Base-by-base conservation (phyloP, 495 filamentous ascomycete genomes). In the Podospora pseudocomata region DNA sequence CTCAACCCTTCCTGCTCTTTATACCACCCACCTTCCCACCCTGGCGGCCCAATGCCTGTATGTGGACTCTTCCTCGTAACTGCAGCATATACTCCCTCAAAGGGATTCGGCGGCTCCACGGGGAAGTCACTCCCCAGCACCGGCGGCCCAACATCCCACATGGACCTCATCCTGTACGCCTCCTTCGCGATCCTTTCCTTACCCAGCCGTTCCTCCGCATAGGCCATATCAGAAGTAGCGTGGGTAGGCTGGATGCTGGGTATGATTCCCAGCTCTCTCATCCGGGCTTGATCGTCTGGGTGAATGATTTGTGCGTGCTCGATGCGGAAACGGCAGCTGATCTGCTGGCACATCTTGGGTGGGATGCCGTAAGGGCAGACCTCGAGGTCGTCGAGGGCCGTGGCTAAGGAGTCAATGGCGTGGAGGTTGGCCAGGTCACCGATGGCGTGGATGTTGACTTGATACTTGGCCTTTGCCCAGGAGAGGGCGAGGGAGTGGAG, bases 191-290 rank as follows among this genome's bases (percentile, higher is more conserved):
- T 82, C 9, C 88, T 83, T 20, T 80, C 71, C 16, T 67, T 66
- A 0, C 88, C 88, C 0, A 90, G 82, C 13, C 88, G 80, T 7
- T 61, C 68, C 64, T 86, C 81, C 20, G 85, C 88, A 67, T 89
- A 89, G 4, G 80, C 73, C 81, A 85, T 86, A 71, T 90, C 88
- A 11, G 85, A 86, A 13, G 87, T 89, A 39, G 88, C 88, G 67
- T 90, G 88, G 1, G 88, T 89, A 0, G 88, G 88, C 71, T 90
- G 88, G 70, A 90, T 85, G n/a, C 83, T 86, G 0, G 88, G 86
- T 67, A 90, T 84, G 65, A 90, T 86, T 15, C 86, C 86, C 18
- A 87, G 68, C 15, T 75, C 75, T 23, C 73, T 71, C 68, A 90
- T 84, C 30, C 83, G 80, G 0, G 64, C 67, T 68, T 89, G 87